These are phyloP conservation scores for Salicornia ramosissima DNA, from an alignment of 148 eudicot genomes.

Conservation along the genomic window DNA sequence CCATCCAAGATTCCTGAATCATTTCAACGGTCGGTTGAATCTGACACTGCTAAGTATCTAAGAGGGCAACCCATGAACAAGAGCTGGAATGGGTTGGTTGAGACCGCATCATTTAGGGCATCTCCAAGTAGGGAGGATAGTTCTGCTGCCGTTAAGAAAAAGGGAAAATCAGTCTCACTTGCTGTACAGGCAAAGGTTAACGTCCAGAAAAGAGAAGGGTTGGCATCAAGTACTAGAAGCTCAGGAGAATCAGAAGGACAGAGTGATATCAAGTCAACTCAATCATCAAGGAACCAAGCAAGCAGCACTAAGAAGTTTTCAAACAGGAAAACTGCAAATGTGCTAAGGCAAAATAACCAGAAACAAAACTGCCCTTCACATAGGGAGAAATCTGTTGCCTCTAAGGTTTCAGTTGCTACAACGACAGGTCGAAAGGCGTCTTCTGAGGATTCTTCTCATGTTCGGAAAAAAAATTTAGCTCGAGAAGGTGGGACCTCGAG, in stretches of 20 bases:
- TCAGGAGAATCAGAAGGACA: constrained; percentile 42
- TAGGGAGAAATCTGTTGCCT: constrained; percentile 41
- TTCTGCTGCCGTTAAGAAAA: constrained; percentile 36
- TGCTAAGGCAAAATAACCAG: constrained; percentile 76
- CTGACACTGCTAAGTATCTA: constrained; percentile 51
- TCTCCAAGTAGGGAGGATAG: constrained; percentile 44
- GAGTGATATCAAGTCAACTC: constrained; percentile 33
- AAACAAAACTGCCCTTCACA: constrained; percentile 61
- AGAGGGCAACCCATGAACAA: constrained; percentile 58
- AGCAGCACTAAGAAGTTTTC: constrained; percentile 35
- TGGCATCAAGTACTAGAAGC: constrained; percentile 33
- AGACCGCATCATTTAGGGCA: constrained; percentile 27
- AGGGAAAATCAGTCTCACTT: constrained; percentile 75
- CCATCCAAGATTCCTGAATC: constrained; percentile 36
- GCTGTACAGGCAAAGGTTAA: constrained; percentile 94
- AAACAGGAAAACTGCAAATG: constrained; percentile 45
- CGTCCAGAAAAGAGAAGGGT: constrained; percentile 81
- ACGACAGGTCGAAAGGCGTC: constrained; percentile 40
- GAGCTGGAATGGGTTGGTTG: constrained; percentile 54
- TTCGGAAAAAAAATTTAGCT: constrained; percentile 30
- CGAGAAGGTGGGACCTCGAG: constrained; percentile 37
- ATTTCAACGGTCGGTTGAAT: constrained; percentile 44
- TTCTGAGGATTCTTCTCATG: constrained; percentile 37
- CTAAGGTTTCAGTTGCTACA: constrained; percentile 40
- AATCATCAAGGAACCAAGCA: constrained; percentile 44